Evolutionary conservation across 139 green algal species (phyloP), one percentile per base, ranked within the genome.

Genomic region (Desmodesmus armatus): DNA sequence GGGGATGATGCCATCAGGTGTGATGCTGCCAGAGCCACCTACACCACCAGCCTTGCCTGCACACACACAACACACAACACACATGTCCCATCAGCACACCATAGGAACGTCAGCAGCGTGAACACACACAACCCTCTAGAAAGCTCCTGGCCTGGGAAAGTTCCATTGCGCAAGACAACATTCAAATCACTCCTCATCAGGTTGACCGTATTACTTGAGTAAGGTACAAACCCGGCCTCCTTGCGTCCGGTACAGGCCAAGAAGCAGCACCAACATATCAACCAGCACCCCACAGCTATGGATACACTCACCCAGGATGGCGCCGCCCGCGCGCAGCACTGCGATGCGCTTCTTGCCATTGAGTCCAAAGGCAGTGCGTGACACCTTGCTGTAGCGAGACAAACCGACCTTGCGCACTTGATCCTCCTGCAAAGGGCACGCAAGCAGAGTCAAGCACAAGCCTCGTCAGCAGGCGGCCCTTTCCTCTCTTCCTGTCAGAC

Each of bases 281-380:
- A 55, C 47, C 47, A 21, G 47, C 9, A 55, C 47, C 47, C 47
- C 47, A 55, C 47, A 21, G 9, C 47, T 55, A 23, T n/a, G 29
- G 60, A 11, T 27, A 7, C 67, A 89, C 87, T 65, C 58, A 87
- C 90, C 90, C 47, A 93, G 58, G 66, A 96, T 96, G 83, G 83
- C 92, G 31, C 96, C 96, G 7, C 89, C 77, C 27, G 96, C 92
- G 3, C 96, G 87, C 51, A 99, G 78, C 40, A 99, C 91, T 5
- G 96, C 96, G 39, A 99, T 94, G 31, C 78, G 65, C 85, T 97
- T 96, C 73, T 90, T 89, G 72, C 93, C 93, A 11, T 87, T 81
- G 29, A 95, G 66, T 15, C 89, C 91, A 89, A 98, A 96, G 23
- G 94, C 86, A n/a, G 73, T 76, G n/a, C 91, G 88, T 1, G 67